Conservation (phyloP, 257 asterid species). For the Nicotiana benthamiana region DNA sequence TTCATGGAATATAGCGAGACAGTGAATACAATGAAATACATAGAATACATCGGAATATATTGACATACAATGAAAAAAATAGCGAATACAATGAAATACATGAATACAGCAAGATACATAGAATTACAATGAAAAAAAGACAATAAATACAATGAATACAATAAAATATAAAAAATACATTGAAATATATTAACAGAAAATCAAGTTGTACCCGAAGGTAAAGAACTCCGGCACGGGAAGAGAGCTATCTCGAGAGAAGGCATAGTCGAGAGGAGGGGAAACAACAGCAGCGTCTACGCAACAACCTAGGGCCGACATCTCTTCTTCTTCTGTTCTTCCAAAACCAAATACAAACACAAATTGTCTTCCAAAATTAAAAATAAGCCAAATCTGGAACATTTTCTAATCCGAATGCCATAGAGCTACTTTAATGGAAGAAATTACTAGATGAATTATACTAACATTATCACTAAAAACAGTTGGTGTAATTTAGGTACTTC, state of each 20-base stretch:
- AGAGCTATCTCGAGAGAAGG: slow-evolving; percentile 46
- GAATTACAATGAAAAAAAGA: too few relatives aligned
- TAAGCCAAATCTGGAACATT: background rate
- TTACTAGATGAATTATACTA: background rate
- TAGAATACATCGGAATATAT: too few relatives aligned
- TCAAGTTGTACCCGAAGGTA: too few relatives aligned
- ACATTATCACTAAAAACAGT: background rate
- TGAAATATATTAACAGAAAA: too few relatives aligned
- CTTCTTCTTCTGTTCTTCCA: slow-evolving; percentile 32
- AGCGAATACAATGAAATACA: too few relatives aligned
- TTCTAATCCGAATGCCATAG: background rate
- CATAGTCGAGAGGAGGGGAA: slow-evolving; percentile 50
- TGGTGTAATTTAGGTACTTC: background rate
- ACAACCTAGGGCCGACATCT: slow-evolving; percentile 87
- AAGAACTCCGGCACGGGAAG: slow-evolving; percentile 38
- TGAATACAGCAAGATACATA: too few relatives aligned
- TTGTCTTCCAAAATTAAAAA: background rate
- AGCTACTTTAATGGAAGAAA: background rate
- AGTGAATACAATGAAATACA: too few relatives aligned
- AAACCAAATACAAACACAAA: too few relatives aligned
- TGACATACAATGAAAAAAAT: too few relatives aligned
- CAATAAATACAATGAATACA: too few relatives aligned
- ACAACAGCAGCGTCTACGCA: slow-evolving; percentile 66
- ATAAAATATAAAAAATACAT: too few relatives aligned
- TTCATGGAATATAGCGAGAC: too few relatives aligned